phyloP scores from a whole-genome alignment of 192 early-diverging fungal species.

The Rhizoclosmatium sp. region DNA sequence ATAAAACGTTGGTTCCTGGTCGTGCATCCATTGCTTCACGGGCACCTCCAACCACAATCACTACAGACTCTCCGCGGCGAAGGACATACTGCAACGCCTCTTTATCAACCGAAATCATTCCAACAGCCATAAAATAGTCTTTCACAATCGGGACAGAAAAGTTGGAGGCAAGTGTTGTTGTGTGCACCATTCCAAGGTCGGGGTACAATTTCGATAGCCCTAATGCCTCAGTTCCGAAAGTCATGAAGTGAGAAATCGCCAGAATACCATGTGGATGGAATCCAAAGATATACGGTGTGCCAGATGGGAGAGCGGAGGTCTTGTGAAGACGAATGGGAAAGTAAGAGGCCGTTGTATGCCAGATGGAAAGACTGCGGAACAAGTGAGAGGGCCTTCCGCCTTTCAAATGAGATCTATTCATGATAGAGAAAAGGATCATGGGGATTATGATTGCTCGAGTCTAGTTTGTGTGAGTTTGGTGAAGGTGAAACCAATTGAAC shows the following conservation, averaged over 20 bases:
- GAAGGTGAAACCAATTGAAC: too few relatives aligned
- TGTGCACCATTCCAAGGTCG: constrained; percentile 42
- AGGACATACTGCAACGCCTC: constrained; percentile 35
- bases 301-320: constrained; percentile 78
- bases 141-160: constrained; percentile 39
- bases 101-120: constrained; percentile 24
- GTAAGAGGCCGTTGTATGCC: constrained; percentile 74
- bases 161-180: constrained; percentile 41
- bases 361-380: constrained; percentile 57
- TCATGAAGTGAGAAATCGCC: neutral
- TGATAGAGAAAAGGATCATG: constrained; percentile 71
- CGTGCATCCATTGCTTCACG: constrained; percentile 41
- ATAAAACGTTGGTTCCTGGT: constrained; percentile 49
- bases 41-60: constrained; percentile 50
- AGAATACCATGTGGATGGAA: constrained; percentile 78
- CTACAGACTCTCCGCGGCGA: neutral
- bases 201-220: constrained; percentile 33
- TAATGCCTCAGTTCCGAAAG: constrained; percentile 24
- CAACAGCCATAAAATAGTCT: constrained; percentile 34
- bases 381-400: constrained; percentile 68
- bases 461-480: neutral
- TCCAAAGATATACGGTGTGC: constrained; percentile 80
- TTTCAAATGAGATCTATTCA: constrained; percentile 73
- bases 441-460: constrained; percentile 40
- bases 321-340: constrained; percentile 76